Base-by-base conservation (phyloP, 2,329 filamentous ascomycete species). In the Neopestalotiopsis sp. region DNA sequence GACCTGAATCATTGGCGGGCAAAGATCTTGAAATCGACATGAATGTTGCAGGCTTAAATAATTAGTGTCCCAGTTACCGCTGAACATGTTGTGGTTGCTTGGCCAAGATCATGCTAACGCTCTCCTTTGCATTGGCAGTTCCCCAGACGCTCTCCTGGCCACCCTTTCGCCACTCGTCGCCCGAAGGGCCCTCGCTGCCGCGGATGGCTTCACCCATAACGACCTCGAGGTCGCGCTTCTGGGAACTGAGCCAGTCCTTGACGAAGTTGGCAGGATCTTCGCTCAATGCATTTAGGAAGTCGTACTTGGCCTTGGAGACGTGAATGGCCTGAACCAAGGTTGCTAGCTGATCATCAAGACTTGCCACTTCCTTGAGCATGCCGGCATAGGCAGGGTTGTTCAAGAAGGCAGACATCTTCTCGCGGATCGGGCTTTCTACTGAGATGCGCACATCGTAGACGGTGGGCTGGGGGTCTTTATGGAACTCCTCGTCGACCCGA, bases 401-500 rank as follows among this genome's bases (percentile, higher is more conserved):
- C 69, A 92, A 86, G 72, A 94, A 86, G 14, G 89, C 83, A 57
- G 88, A 80, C 79, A 94, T 87, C 74, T 88, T 89, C 42, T 87
- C 86, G 65, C 91, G 90, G 64, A 97, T 86, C 1, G 95, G 94
- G 77, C 97, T 94, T 74, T 97, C 93, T 17, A 97, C 88, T 1
- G 90, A 87, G 61, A 99, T 93, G 74, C 91, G 91, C 62, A 99
- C 87, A 80, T 98, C 95, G 83, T 98, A 98, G 74, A 98, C 86
- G 5, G 95, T 98, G 1, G 94, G 91, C 65, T 89, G 85, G 4
- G 94, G 91, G 68, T 90, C 83, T 73, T 89, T 90, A 77, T 95
- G 91, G 76, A 95, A 95, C 9, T 91, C 89, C 75, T 94, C 87
- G 79, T 99, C 96, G 56, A 98, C 92, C 69, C 95, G 94, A 78